phyloP scores from a whole-genome alignment of 225 moss, liverwort and hornwort species.

The Marchantia polymorpha region DNA sequence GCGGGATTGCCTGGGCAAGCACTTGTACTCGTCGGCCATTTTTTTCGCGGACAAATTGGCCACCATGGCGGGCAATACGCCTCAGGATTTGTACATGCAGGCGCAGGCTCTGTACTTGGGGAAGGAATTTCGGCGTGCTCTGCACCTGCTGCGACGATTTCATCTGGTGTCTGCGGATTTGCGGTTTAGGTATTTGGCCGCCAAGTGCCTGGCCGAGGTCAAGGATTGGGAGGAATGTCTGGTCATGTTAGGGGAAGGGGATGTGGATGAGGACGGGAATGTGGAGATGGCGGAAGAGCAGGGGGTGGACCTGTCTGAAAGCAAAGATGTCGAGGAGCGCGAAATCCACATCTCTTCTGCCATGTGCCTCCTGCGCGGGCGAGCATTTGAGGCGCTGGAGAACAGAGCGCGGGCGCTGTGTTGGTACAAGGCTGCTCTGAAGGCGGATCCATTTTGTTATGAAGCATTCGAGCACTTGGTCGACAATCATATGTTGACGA shows the following conservation, averaged over 20 bases:
- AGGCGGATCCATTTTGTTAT: slow-evolving; percentile 93
- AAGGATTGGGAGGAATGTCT: slow-evolving; percentile 99
- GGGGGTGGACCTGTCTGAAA: slow-evolving; percentile 65
- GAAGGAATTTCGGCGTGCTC: slow-evolving; percentile 83
- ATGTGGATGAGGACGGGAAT: slow-evolving; percentile 97
- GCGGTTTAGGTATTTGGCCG: slow-evolving; percentile 88
- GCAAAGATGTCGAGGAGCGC: slow-evolving; percentile 76
- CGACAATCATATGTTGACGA: slow-evolving; percentile 96
- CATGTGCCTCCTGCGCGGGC: slow-evolving; percentile 84
- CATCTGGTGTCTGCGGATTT: slow-evolving; percentile 83
- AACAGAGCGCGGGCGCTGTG: slow-evolving; percentile 87
- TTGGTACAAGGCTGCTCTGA: slow-evolving; percentile 98
- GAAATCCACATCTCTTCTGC: slow-evolving; percentile 92
- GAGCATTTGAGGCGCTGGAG: slow-evolving; percentile 92
- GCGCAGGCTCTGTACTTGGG: slow-evolving; percentile 91
- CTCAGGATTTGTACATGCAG: slow-evolving; percentile 97
- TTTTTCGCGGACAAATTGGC: slow-evolving; percentile 97
- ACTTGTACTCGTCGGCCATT: slow-evolving; percentile 91
- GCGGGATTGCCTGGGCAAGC: slow-evolving; percentile 90
- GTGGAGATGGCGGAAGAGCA: slow-evolving; percentile 69
- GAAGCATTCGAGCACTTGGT: slow-evolving; percentile 97
- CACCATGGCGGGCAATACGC: slow-evolving; percentile 78
- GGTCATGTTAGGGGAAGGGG: slow-evolving; percentile 90
- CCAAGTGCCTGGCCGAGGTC: slow-evolving; percentile 93
- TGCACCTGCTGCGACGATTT: slow-evolving; percentile 80